phyloP scores from a whole-genome alignment of 257 asterid genomes.

The Craterostigma plantagineum region DNA sequence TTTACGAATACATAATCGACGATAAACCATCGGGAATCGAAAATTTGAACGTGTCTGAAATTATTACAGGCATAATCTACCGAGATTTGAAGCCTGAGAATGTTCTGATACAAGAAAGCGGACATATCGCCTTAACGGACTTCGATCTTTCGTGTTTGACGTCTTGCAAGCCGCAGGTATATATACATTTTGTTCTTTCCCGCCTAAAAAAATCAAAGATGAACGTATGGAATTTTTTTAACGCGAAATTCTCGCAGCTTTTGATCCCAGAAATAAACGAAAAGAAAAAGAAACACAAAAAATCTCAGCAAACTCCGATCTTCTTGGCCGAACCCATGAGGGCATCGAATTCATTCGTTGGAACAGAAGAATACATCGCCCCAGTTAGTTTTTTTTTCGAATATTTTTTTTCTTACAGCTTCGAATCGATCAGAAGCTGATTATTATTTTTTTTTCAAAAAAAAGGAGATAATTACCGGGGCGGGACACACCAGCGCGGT shows the following conservation, averaged over 20 bases:
- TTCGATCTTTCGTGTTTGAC: constrained; percentile 94
- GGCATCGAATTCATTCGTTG: constrained; percentile 94
- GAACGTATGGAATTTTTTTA: background rate
- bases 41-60: background rate
- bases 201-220: background rate
- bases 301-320: constrained; percentile 50
- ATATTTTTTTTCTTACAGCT: background rate
- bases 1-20: background rate
- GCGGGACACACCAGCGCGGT: constrained; percentile 98
- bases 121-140: constrained; percentile 84
- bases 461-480: constrained; percentile 82
- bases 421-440: too few relatives aligned
- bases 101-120: constrained; percentile 58
- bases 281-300: constrained; percentile 56
- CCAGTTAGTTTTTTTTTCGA: constrained; percentile 50
- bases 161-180: constrained; percentile 93
- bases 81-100: constrained; percentile 97
- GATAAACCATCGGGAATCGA: too few relatives aligned
- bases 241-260: constrained; percentile 34
- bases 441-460: too few relatives aligned
- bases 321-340: constrained; percentile 97
- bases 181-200: constrained; percentile 4
- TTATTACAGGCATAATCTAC: constrained; percentile 73
- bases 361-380: constrained; percentile 96
- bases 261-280: constrained; percentile 55